These are phyloP conservation scores for Aspergillus sojae DNA, from an alignment of 2,329 filamentous ascomycete genomes.

Conservation along the genomic window DNA sequence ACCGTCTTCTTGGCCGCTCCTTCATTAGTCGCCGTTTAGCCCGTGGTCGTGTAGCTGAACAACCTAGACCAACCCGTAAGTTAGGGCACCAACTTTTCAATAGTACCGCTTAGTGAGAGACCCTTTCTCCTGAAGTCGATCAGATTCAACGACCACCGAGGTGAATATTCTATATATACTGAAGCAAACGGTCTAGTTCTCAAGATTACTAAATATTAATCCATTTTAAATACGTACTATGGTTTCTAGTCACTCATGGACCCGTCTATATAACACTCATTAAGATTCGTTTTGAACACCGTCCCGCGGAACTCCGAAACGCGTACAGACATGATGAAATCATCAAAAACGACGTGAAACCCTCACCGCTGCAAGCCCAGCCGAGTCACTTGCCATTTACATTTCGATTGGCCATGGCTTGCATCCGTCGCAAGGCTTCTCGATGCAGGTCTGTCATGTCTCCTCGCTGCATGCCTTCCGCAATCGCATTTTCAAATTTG, in stretches of 20 bases:
- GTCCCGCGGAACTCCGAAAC: neutral
- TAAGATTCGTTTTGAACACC: neutral
- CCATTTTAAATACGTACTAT: neutral
- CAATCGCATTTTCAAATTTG: conserved; percentile 65
- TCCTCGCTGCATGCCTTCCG: conserved; percentile 74
- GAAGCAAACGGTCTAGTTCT: neutral
- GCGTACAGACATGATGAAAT: neutral
- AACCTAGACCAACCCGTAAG: neutral
- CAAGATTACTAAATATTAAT: neutral
- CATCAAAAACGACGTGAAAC: conserved; percentile 1
- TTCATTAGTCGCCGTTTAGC: neutral
- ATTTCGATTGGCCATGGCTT: conserved; percentile 57
- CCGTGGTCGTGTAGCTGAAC: neutral
- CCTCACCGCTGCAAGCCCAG: neutral
- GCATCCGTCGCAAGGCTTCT: conserved; percentile 79
- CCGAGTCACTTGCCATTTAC: conserved; percentile 18
- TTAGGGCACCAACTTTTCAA: conserved; percentile 2
- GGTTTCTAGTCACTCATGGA: neutral
- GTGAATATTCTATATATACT: neutral
- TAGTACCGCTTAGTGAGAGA: neutral
- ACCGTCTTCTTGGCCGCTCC: neutral
- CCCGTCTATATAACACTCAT: conserved; percentile 1
- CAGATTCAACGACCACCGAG: neutral
- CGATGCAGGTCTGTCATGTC: conserved; percentile 76
- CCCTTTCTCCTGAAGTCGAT: neutral